Evolutionary conservation across 441 rosid species (phyloP).

Genomic region (Erysimum cheiri): DNA sequence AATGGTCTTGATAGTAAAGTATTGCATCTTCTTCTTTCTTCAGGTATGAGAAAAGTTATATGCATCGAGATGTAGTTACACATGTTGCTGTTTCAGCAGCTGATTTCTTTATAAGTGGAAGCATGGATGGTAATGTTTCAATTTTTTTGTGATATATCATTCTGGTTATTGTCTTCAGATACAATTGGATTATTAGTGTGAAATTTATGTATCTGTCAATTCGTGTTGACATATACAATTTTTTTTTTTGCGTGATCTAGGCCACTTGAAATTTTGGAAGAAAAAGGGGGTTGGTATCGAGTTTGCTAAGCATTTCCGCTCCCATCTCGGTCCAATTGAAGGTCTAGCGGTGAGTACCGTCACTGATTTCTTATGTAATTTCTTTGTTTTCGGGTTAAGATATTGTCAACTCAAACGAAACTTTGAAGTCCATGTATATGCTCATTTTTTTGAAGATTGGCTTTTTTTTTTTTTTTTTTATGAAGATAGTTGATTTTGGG

Average conservation of each 20-base stretch:
- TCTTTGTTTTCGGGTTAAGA: neutral
- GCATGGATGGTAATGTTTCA: slow-evolving; percentile 72
- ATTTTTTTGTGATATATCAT: neutral
- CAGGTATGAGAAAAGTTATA: slow-evolving; percentile 97
- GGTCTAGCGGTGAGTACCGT: slow-evolving; percentile 78
- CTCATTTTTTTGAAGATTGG: too few relatives aligned
- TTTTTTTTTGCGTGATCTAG: slow-evolving; percentile 43
- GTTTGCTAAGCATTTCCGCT: slow-evolving; percentile 94
- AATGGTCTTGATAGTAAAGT: neutral
- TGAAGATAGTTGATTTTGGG: neutral
- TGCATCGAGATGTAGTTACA: slow-evolving; percentile 95
- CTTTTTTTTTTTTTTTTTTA: neutral
- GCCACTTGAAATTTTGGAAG: slow-evolving; percentile 98
- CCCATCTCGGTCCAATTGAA: slow-evolving; percentile 94
- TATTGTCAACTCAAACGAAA: neutral
- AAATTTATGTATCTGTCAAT: neutral
- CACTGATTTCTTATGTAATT: neutral
- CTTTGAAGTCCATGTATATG: neutral
- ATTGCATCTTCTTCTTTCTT: neutral
- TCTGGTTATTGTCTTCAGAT: neutral
- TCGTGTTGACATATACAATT: neutral
- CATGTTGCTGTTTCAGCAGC: slow-evolving; percentile 93
- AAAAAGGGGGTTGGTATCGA: slow-evolving; percentile 87
- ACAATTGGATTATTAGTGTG: neutral
- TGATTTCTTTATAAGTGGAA: slow-evolving; percentile 95